Percentiles rank a stretch among this genome's conserved stretches.
phyloP scores from a whole-genome alignment of 306 rosid genomes.

The Pyrus bretschneideri region DNA sequence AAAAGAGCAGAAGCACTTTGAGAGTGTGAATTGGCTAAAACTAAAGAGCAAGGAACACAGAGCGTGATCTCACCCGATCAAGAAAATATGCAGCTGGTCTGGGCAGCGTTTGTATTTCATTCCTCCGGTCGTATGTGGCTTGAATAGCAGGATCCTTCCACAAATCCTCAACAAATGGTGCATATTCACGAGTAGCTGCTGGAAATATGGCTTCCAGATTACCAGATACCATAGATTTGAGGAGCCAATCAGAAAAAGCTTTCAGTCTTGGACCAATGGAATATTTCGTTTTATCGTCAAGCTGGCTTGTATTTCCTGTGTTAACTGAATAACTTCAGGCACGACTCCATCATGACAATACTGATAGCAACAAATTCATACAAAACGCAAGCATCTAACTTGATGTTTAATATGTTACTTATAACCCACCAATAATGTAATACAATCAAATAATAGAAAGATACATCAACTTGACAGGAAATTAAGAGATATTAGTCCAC shows the following conservation, averaged over 20 bases:
- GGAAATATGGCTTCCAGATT: slow-evolving; percentile 51
- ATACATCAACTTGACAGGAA: neutral
- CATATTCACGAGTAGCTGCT: slow-evolving; percentile 47
- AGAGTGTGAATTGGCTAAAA: slow-evolving; percentile 5
- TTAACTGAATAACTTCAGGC: slow-evolving; percentile 8
- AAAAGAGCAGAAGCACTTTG: neutral
- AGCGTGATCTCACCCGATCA: slow-evolving; percentile 45
- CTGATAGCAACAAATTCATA: neutral
- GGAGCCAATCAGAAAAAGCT: slow-evolving; percentile 61
- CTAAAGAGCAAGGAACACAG: slow-evolving; percentile 4
- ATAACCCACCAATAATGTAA: neutral
- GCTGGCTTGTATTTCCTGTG: slow-evolving; percentile 33
- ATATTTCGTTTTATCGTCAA: slow-evolving; percentile 29
- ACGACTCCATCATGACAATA: neutral
- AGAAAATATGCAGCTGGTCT: slow-evolving; percentile 61
- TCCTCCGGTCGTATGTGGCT: slow-evolving; percentile 56
- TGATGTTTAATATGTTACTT: neutral
- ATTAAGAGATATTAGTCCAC: neutral
- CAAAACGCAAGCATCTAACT: neutral
- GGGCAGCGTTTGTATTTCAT: slow-evolving; percentile 67
- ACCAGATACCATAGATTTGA: slow-evolving; percentile 43
- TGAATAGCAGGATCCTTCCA: slow-evolving; percentile 75
- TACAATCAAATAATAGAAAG: neutral
- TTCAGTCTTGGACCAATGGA: slow-evolving; percentile 45
- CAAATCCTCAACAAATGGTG: slow-evolving; percentile 48